These are phyloP conservation scores for Neopestalotiopsis sp. DNA, from an alignment of 2,329 filamentous ascomycete species.

Conservation along the genomic window DNA sequence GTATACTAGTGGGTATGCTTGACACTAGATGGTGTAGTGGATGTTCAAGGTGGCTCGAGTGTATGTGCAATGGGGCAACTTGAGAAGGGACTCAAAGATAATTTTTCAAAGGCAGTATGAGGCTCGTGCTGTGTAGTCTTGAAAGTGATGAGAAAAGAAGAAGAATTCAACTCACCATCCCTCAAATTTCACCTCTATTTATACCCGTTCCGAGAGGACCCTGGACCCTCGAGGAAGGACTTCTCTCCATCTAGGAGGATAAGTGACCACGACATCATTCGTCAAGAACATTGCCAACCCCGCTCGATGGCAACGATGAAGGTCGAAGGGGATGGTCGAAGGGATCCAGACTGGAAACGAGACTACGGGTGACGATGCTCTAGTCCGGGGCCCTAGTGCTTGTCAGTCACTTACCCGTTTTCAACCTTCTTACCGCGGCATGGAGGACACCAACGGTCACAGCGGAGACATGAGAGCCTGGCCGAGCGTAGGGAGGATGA, in stretches of 20 bases:
- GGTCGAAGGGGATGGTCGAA: conserved; percentile 33
- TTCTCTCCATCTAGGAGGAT: conserved; percentile 28
- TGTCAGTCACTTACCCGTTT: conserved; percentile 18
- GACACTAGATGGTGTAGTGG: conserved; percentile 15
- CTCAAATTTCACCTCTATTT: conserved; percentile 62
- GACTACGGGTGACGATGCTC: conserved; percentile 18
- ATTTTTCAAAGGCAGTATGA: background rate
- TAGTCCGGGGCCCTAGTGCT: conserved; percentile 16
- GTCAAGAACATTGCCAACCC: conserved; percentile 37
- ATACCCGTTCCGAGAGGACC: conserved; percentile 56
- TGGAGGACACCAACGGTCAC: conserved; percentile 17
- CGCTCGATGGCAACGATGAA: conserved; percentile 38
- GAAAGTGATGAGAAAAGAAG: conserved; percentile 51
- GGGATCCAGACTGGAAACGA: conserved; percentile 13
- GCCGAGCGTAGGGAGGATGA: conserved; percentile 9
- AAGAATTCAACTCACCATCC: conserved; percentile 50
- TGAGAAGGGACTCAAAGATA: background rate
- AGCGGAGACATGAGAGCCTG: conserved; percentile 13
- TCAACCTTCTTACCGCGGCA: conserved; percentile 14
- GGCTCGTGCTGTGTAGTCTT: conserved; percentile 35
- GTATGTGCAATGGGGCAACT: conserved; percentile 18
- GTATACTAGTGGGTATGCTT: conserved; percentile 21
- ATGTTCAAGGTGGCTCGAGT: conserved; percentile 23
- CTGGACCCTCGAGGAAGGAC: conserved; percentile 32
- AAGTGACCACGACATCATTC: conserved; percentile 35